Conservation (phyloP, 768 basidiomycete species). For the Tulasnella sp. region DNA sequence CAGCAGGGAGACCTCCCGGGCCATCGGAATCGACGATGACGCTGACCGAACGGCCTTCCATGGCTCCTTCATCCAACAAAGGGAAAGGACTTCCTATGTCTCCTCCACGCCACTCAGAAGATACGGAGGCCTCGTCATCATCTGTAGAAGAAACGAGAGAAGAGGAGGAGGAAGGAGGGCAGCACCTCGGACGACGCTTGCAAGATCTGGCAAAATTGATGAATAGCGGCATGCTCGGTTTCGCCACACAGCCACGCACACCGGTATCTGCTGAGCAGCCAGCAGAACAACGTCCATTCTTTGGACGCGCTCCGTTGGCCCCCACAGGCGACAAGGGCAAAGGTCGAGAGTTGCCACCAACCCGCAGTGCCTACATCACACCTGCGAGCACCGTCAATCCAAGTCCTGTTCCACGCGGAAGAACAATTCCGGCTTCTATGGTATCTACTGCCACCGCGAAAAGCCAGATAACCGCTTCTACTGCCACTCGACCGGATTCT, state of each 20-base stretch:
- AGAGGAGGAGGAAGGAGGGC: conserved; percentile 58
- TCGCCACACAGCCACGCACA: conserved; percentile 38
- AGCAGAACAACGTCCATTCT: conserved; percentile 7
- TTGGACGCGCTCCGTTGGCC: neutral
- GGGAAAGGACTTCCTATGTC: neutral
- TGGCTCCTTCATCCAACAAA: neutral
- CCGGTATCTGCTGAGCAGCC: neutral
- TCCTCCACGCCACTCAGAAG: conserved; percentile 28
- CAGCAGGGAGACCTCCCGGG: neutral
- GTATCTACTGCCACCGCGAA: neutral
- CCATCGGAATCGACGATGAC: conserved; percentile 19
- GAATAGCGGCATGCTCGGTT: conserved; percentile 66
- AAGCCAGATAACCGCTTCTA: neutral
- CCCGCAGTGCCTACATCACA: conserved; percentile 2
- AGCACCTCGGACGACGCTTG: conserved; percentile 62
- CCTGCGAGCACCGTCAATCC: conserved; percentile 14
- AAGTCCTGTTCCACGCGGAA: conserved; percentile 36
- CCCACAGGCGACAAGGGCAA: neutral
- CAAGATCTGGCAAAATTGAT: conserved; percentile 66
- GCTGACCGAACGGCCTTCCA: conserved; percentile 8
- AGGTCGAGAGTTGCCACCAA: neutral
- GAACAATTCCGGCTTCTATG: conserved; percentile 28
- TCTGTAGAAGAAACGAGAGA: conserved; percentile 43
- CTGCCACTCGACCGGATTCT: neutral
- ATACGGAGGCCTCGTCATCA: conserved; percentile 30